phyloP scores from a whole-genome alignment of 345 rosid genomes.

The Arabidopsis arenosa region DNA sequence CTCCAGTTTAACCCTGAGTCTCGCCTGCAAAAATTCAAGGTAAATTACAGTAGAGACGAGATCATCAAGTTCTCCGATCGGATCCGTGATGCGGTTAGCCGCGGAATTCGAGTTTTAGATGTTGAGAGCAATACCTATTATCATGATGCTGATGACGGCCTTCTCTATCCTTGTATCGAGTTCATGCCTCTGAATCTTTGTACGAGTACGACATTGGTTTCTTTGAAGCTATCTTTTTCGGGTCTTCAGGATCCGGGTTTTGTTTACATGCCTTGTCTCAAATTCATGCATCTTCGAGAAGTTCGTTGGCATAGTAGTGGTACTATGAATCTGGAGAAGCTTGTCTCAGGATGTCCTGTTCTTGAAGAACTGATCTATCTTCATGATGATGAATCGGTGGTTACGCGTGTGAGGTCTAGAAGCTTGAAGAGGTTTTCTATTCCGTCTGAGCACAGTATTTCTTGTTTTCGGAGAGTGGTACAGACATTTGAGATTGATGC shows the following conservation, averaged over 20 bases:
- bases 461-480: background rate
- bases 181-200: slow-evolving; percentile 21
- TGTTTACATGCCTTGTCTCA: slow-evolving; percentile 29
- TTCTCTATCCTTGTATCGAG: background rate
- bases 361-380: background rate
- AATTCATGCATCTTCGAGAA: slow-evolving; percentile 1
- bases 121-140: background rate
- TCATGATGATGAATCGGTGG: background rate
- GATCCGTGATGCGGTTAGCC: background rate
- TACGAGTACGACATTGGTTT: slow-evolving; percentile 26
- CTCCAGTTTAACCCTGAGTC: background rate
- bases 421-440: slow-evolving; percentile 6
- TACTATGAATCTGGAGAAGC: slow-evolving; percentile 5
- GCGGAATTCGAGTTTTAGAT: slow-evolving; percentile 1
- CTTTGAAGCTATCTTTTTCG: slow-evolving; percentile 14
- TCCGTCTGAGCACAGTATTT: no score
- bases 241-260: background rate
- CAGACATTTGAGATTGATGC: slow-evolving; percentile 24
- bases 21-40: slow-evolving; percentile 11
- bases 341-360: slow-evolving; percentile 13
- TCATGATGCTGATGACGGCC: background rate
- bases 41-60: background rate
- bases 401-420: slow-evolving; percentile 13
- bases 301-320: background rate
- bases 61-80: background rate